Evolutionary conservation across 2,329 filamentous ascomycete species (phyloP), one percentile per base, ranked within the genome.

Genomic region (Colletotrichum aenigma): DNA sequence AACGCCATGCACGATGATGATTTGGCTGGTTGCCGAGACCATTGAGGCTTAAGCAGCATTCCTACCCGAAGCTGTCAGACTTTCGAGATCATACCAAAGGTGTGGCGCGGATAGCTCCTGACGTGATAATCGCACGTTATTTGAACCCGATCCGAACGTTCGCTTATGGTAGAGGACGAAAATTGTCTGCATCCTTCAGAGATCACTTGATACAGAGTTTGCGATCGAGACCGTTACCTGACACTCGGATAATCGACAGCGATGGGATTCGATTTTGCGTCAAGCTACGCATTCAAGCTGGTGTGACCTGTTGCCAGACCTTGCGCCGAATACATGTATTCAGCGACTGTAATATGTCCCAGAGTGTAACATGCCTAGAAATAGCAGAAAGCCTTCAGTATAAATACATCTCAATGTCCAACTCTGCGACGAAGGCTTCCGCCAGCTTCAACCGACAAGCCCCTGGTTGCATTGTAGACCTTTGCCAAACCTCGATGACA

Each of bases 281-380:
- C 0, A 52, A 0, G n/a, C n/a, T 21, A 52, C 43, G 1, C 1
- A 21, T 21, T 21, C 6, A 21, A 21, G 5, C 18, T 52, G 6
- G n/a, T 2, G n/a, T 21, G 7, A 7, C 1, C 43, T 21, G 9
- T 0, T 0, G 0, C 21, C 10, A 21, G n/a, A 1, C 0, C 43
- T 21, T 1, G 43, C n/a, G n/a, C 1, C 1, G 3, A 7, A 9
- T 16, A 16, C 7, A 26, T 9, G 7, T 56, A 3, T 10, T 2
- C 13, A 58, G 0, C 13, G 26, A 58, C 55, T 26, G 21, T 28
- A 1, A 28, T 0, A 26, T 56, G 13, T 10, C n/a, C 0, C 21
- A 28, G n/a, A 28, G 1, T 0, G 21, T 24, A 2, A 28, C 1
- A 0, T 12, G 15, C 6, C 24, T 8, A 26, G n/a, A 58, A 61